A percentile compares a stretch with the other conserved stretches of the same genome.
phyloP scores from a whole-genome alignment of 2,329 filamentous ascomycete genomes.

The Hypoxylon sp. region DNA sequence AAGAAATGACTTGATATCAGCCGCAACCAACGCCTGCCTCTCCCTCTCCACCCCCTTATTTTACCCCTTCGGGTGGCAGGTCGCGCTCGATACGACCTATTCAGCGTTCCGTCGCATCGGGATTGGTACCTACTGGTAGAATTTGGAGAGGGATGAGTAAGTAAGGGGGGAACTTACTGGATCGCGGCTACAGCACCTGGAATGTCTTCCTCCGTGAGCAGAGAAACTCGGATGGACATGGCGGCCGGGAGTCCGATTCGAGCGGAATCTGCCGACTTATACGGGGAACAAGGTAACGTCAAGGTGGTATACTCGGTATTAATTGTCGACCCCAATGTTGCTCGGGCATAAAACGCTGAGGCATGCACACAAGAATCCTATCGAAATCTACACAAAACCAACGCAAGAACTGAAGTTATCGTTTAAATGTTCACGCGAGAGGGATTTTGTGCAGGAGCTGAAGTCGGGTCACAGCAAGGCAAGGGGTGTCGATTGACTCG shows the following conservation, averaged over 20 bases:
- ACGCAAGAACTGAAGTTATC: neutral
- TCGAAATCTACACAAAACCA: neutral
- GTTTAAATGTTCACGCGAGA: neutral
- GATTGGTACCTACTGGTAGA: conserved; percentile 26
- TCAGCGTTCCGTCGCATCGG: conserved; percentile 16
- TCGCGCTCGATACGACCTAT: conserved; percentile 16
- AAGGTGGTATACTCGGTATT: conserved; percentile 25
- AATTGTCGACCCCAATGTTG: conserved; percentile 16
- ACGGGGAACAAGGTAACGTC: conserved; percentile 26
- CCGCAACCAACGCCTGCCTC: conserved; percentile 24
- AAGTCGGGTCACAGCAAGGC: neutral
- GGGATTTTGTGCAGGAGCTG: conserved; percentile 6
- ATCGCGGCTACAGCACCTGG: conserved; percentile 50
- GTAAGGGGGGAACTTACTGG: conserved; percentile 45
- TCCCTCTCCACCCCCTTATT: neutral
- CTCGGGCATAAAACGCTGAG: neutral
- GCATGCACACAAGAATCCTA: neutral
- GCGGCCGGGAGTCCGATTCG: conserved; percentile 33
- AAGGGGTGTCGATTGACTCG: conserved; percentile 10
- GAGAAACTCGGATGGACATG: conserved; percentile 47
- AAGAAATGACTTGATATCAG: conserved; percentile 27
- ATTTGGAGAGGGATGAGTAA: conserved; percentile 17
- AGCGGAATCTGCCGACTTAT: conserved; percentile 32
- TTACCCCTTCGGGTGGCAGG: neutral
- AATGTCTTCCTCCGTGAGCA: conserved; percentile 48